Conservation (phyloP, 108 stramenopile genomes). For the Mediolabrus comicus region DNA sequence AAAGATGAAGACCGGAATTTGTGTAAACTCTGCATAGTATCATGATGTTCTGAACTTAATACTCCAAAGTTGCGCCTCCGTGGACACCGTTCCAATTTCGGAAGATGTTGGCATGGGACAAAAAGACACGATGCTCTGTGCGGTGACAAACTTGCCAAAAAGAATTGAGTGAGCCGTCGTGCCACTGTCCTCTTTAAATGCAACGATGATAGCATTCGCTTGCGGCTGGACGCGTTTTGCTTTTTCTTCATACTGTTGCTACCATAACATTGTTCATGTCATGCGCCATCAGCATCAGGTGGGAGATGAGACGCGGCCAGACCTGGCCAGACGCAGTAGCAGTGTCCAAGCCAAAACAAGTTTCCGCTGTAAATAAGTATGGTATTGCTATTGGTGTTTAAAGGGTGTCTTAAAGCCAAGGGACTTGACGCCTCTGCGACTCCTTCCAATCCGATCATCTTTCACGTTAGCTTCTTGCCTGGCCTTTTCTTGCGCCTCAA, state of each 20-base stretch:
- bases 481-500: constrained; percentile 23
- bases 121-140: neutral
- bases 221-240: neutral
- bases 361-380: no score
- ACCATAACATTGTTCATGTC: no score
- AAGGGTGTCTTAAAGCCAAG: constrained; percentile 61
- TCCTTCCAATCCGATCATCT: constrained; percentile 27
- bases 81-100: neutral
- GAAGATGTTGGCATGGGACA: neutral
- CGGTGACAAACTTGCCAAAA: neutral
- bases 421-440: constrained; percentile 62
- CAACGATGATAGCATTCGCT: neutral
- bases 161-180: neutral
- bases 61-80: neutral
- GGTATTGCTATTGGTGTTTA: constrained; percentile 45
- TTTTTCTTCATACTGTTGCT: neutral
- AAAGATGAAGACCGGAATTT: neutral
- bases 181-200: neutral
- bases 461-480: constrained; percentile 11
- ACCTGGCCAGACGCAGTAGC: no score
- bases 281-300: no score
- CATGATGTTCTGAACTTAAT: neutral
- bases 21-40: neutral
- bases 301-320: no score
- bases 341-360: neutral